phyloP scores from a whole-genome alignment of 106 monocot genomes.

The Iris macrosiphon region DNA sequence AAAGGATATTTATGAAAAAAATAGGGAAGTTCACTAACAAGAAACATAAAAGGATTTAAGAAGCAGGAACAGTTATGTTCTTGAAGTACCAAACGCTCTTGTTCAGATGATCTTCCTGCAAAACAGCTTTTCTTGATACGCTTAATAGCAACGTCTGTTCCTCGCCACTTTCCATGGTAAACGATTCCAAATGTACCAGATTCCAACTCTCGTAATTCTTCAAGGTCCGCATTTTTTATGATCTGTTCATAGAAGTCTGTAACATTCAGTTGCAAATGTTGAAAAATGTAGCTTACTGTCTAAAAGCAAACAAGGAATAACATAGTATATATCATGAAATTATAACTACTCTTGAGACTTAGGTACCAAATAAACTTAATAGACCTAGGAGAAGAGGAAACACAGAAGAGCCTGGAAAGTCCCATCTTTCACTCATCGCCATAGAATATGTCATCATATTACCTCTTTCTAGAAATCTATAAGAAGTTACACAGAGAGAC shows the following conservation, averaged over 20 bases:
- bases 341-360: no score
- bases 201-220: slow-evolving; percentile 76
- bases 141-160: slow-evolving; percentile 89
- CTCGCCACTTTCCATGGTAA: slow-evolving; percentile 92
- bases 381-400: no score
- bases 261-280: slow-evolving; percentile 14
- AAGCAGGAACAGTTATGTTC: no score
- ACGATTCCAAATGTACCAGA: slow-evolving; percentile 96
- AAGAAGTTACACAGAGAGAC: no score
- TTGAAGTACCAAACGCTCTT: slow-evolving; percentile 61
- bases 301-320: slow-evolving; percentile 2
- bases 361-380: no score
- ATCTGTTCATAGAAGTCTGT: slow-evolving; percentile 45
- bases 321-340: background rate
- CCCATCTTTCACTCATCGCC: no score
- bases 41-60: no score
- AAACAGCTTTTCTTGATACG: slow-evolving; percentile 87
- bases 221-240: slow-evolving; percentile 88
- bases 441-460: no score
- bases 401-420: no score
- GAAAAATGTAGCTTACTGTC: background rate
- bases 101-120: slow-evolving; percentile 70
- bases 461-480: no score
- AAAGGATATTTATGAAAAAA: no score
- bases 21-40: no score